Base-by-base conservation (phyloP, 164 flowering plant species). In the Magnolia kwangsiensis region DNA sequence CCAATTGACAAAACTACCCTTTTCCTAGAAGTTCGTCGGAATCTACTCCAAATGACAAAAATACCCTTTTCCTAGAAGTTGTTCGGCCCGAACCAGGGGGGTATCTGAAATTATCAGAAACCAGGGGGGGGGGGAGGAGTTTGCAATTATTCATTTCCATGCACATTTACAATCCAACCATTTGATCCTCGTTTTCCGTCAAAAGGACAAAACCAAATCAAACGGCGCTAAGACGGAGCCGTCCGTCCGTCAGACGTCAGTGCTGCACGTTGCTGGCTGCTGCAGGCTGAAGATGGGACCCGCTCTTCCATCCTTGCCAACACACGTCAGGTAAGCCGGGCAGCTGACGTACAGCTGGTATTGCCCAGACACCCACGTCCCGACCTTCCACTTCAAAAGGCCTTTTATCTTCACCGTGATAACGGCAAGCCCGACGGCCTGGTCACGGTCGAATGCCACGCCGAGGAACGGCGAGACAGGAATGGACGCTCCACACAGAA, bases 301-400 rank as follows among this genome's bases (percentile, higher is more conserved):
- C 18, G 66, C 51, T 13, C 14, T 13, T 51, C 31, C 67, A 2
- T 50, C 51, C 1, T 59, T 29, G 50, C 74, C 49, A 50, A 37
- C 68, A 19, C 61, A 18, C 24, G 72, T 9, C 50, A 69, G 14
- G 19, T 67, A 78, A 5, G 80, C 80, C 13, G 66, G 67, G 68
- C 80, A 78, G 24, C n/a, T 73, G 49, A 78, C 80, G 64, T 78
- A 8, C 69, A 78, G 7, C 23, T 69, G 72, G 63, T 78, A 78
- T 7, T 63, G 76, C 50, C 80, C 80, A 2, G 80, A 78, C 27
- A 64, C 63, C 80, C 80, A 78, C 23, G 73, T 61, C 16, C 80
- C 80, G 4, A 78, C 80, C 74, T 74, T 73, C 80, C 80, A 78
- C 31, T 76, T n/a, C 50, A 78, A 23, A 21, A 50, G 45, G 23